Base-by-base conservation (phyloP, 495 filamentous ascomycete species). In the Mycothermus thermophilus region DNA sequence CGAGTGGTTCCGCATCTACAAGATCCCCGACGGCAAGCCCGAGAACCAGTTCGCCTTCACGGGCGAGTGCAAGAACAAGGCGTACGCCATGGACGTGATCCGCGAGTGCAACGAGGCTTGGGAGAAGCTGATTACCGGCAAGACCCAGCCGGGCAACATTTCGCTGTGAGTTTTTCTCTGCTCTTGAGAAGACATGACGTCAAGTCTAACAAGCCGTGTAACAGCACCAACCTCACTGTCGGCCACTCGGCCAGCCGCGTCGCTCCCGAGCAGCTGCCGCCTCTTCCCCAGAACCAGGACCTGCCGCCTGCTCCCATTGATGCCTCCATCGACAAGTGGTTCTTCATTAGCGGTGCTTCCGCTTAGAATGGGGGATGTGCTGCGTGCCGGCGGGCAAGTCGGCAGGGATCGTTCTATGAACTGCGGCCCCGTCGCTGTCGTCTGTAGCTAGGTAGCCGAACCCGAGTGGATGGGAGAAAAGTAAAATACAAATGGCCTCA, bases 1-100 rank as follows among this genome's bases (percentile, higher is more conserved):
- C 58, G 92, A 99, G 74, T 99, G 92, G 92, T 99, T 99, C 83
- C 83, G 92, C 62, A 96, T 99, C 74, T 99, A 99, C 78, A 96
- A 96, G 74, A 96, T 99, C 66, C 92, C 92, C 52, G 92, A 99
- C 55, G 92, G 92, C 71, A 99, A 96, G 85, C 87, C 87, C 50
- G 90, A 96, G 78, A 99, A 99, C 75, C 90, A 96, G 69, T 96
- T 99, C 54, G 92, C 92, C 48, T 99, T 99, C 75, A 93, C 85
- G 34, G 92, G 92, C 64, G 92, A 99, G 72, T 96, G 92, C 81
- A 99, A 99, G 77, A 99, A 99, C 77, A 92, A 87, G 75, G 83
- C 84, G 51, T 96, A 96, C 60, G 90, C 90, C 47, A 76, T 75
- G 57, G 90, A 96, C 37, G 78, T 99, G 43, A 75, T 99, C 52